A percentile compares a stretch with the other conserved stretches of the same genome.
Evolutionary conservation across 2,329 filamentous ascomycete genomes (phyloP).

Genomic region (Madurella mycetomatis): DNA sequence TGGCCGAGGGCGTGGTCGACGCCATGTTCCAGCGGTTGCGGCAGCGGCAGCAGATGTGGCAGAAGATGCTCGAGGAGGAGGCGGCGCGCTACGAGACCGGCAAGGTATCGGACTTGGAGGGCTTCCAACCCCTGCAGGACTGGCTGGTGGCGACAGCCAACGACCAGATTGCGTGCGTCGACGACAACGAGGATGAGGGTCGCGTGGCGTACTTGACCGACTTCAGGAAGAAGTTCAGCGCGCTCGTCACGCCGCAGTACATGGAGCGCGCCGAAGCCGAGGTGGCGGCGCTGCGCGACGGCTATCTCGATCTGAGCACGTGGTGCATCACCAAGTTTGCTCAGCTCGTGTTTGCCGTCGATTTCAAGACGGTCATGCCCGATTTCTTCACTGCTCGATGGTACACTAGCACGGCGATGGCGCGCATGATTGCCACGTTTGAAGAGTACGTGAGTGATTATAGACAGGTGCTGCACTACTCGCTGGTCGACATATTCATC

Average conservation of each 20-base stretch:
- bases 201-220: conserved; percentile 77
- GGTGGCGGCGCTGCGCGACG: conserved; percentile 72
- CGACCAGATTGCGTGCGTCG: conserved; percentile 97
- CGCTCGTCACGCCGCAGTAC: conserved; percentile 75
- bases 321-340: conserved; percentile 89
- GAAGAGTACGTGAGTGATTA: conserved; percentile 94
- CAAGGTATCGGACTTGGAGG: conserved; percentile 53
- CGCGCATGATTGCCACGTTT: conserved; percentile 89
- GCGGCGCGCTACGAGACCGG: conserved; percentile 64
- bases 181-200: conserved; percentile 76
- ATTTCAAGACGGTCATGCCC: conserved; percentile 77
- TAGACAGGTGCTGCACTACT: conserved; percentile 75
- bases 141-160: conserved; percentile 97
- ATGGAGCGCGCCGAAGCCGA: conserved; percentile 70
- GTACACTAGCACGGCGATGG: conserved; percentile 84
- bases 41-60: conserved; percentile 77
- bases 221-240: conserved; percentile 79
- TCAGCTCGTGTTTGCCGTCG: conserved; percentile 80
- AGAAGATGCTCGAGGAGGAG: conserved; percentile 84
- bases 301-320: conserved; percentile 91
- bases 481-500: conserved; percentile 83
- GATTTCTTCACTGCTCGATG: conserved; percentile 89
- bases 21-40: conserved; percentile 90
- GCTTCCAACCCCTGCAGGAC: conserved; percentile 79
- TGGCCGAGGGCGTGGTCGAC: conserved; percentile 91